Evolutionary conservation across 1,139 yeast species (phyloP).

Genomic region (Casaregolazyma suthepensis): DNA sequence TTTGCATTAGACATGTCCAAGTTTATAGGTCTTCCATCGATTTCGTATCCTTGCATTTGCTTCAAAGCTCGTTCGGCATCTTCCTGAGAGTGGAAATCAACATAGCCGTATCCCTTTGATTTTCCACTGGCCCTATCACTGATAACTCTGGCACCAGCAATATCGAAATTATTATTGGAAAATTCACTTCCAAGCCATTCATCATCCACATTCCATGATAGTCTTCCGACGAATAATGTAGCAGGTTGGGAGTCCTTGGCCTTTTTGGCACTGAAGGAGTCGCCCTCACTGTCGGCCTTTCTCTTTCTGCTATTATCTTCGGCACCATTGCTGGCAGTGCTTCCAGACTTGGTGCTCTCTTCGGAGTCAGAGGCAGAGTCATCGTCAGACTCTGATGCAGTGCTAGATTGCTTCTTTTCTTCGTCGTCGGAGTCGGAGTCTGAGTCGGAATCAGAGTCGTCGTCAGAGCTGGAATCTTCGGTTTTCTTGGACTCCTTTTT

Average conservation of each 20-base stretch:
- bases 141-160: slow-evolving; percentile 82
- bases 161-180: slow-evolving; percentile 68
- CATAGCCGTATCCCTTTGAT: slow-evolving; percentile 97
- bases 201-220: slow-evolving; percentile 96
- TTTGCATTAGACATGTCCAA: slow-evolving; percentile 85
- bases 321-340: slow-evolving; percentile 25
- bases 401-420: not conserved
- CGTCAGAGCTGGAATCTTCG: slow-evolving; percentile 45
- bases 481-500: slow-evolving; percentile 70
- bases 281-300: slow-evolving; percentile 29
- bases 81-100: slow-evolving; percentile 74
- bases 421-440: slow-evolving; percentile 20
- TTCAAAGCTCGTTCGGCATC: slow-evolving; percentile 84
- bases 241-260: slow-evolving; percentile 58
- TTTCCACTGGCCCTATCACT: slow-evolving; percentile 88
- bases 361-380: slow-evolving; percentile 17
- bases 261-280: slow-evolving; percentile 36
- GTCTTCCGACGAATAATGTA: slow-evolving; percentile 91
- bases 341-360: slow-evolving; percentile 12
- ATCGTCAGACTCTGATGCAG: slow-evolving; percentile 3
- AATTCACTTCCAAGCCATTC: slow-evolving; percentile 88
- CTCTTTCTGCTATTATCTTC: slow-evolving; percentile 34
- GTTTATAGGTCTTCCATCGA: slow-evolving; percentile 95
- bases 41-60: slow-evolving; percentile 85
- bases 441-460: slow-evolving; percentile 17